These are phyloP conservation scores for Cerrena zonata DNA, from an alignment of 1,284 basidiomycete genomes.

Conservation along the genomic window DNA sequence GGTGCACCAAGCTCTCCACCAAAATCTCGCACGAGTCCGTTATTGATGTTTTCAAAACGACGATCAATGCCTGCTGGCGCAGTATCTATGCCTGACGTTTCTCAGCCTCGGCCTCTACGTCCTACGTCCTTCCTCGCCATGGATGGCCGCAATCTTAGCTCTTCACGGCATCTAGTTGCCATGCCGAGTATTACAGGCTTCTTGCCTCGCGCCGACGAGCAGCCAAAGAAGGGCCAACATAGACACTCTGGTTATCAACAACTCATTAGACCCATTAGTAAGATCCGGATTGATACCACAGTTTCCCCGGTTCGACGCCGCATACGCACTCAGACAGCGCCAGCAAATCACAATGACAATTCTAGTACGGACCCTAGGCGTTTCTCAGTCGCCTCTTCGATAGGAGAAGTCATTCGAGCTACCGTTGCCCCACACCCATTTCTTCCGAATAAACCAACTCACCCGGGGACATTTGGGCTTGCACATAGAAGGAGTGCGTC, in stretches of 20 bases:
- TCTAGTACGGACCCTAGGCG: conserved; percentile 13
- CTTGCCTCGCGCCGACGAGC: not conserved
- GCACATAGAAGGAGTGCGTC: conserved; percentile 2
- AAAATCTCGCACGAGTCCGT: not conserved
- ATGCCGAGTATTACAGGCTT: conserved; percentile 1
- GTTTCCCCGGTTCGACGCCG: conserved; percentile 5
- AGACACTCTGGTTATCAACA: not conserved
- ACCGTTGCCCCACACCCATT: conserved; percentile 24
- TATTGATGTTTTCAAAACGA: conserved; percentile 1
- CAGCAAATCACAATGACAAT: not conserved
- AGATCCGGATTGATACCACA: not conserved
- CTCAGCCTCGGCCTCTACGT: conserved; percentile 9
- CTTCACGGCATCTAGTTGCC: not conserved
- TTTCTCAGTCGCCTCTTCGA: conserved; percentile 24
- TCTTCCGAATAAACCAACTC: conserved; percentile 9
- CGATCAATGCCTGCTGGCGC: conserved; percentile 13
- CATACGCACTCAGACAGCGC: conserved; percentile 15
- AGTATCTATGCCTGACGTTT: conserved; percentile 5
- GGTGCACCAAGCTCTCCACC: not conserved
- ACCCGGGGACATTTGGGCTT: not conserved
- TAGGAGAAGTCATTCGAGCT: conserved; percentile 19
- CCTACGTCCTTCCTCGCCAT: conserved; percentile 13
- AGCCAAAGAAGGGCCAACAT: not conserved
- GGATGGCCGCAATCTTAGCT: conserved; percentile 1
- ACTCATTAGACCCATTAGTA: not conserved